Evolutionary conservation across 495 filamentous ascomycete genomes (phyloP).

Genomic region (Tuber melanosporum): DNA sequence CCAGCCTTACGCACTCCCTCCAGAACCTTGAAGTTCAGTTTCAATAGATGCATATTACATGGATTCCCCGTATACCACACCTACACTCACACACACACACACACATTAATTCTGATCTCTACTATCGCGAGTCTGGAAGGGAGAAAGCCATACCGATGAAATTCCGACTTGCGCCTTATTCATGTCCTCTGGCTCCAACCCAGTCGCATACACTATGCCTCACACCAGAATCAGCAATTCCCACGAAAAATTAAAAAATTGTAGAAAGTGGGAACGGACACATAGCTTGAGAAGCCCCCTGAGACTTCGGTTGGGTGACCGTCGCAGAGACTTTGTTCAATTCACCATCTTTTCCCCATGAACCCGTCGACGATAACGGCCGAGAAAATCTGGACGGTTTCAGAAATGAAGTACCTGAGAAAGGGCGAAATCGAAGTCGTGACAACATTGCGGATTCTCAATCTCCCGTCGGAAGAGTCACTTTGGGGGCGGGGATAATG

Average conservation of each 20-base stretch:
- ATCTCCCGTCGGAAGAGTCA: neutral
- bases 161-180: slow-evolving; percentile 94
- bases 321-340: slow-evolving; percentile 75
- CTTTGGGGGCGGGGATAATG: neutral
- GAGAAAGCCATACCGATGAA: slow-evolving; percentile 61
- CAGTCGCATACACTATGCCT: slow-evolving; percentile 69
- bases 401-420: neutral
- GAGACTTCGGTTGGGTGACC: slow-evolving; percentile 93
- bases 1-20: slow-evolving; percentile 77
- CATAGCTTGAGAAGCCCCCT: slow-evolving; percentile 98
- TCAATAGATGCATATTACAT: slow-evolving; percentile 97
- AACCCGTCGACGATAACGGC: neutral
- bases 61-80: slow-evolving; percentile 88
- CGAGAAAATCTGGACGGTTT: neutral
- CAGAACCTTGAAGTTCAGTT: slow-evolving; percentile 73
- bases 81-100: neutral
- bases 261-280: slow-evolving; percentile 24
- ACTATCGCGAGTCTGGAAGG: neutral
- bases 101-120: neutral
- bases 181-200: slow-evolving; percentile 75
- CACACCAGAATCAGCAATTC: neutral
- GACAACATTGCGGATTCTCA: slow-evolving; percentile 19
- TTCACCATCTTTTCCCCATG: slow-evolving; percentile 7
- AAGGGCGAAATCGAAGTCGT: slow-evolving; percentile 22
- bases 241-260: neutral